Base-by-base conservation (phyloP, 306 rosid species). In the Rosa multiflora region DNA sequence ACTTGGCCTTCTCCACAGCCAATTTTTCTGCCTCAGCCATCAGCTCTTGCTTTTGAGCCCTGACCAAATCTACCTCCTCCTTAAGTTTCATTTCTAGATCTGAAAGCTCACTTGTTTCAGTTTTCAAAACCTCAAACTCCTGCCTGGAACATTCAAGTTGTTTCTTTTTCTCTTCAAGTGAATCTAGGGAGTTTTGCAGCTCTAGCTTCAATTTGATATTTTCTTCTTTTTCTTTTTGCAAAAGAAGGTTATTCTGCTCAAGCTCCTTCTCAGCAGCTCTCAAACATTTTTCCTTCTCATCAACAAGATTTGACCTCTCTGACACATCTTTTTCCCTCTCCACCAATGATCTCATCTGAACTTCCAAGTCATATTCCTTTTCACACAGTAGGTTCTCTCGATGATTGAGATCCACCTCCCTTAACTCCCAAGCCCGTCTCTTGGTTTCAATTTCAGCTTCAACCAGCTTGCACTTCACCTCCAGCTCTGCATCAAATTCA, bases 351-450 rank as follows among this genome's bases (percentile, higher is more conserved):
- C 85, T 88, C 64, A 93, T 80, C 79, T 86, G 88, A 81, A 83
- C 88, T 78, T 90, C 98, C 81, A 92, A 76, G 52, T 90, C 98
- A 80, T 92, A 85, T 77, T 92, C 97, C 87, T 79, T 91, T 85
- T 92, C 98, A 62, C 62, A 74, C 77, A 91, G 56, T 82, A 88
- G 88, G 67, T 91, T 92, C 75, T 90, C 91, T 75, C 83, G 79
- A 62, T 92, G 99, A 72, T 83, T 91, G 69, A 92, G 97, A 84
- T 95, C 99, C 79, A 95, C 92, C 86, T 95, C 99, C 86, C 87
- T 90, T 84, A 95, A 88, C 88, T 95, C 99, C 99, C 99, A 95
- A 66, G 98, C 92, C 80, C 98, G 84, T 86, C 94, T 88, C 86
- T 88, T 92, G 47, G 89, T 51, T 79, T 90, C 97, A 84, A 95